Conservation (phyloP, 257 asterid genomes). For the Verbena officinalis region DNA sequence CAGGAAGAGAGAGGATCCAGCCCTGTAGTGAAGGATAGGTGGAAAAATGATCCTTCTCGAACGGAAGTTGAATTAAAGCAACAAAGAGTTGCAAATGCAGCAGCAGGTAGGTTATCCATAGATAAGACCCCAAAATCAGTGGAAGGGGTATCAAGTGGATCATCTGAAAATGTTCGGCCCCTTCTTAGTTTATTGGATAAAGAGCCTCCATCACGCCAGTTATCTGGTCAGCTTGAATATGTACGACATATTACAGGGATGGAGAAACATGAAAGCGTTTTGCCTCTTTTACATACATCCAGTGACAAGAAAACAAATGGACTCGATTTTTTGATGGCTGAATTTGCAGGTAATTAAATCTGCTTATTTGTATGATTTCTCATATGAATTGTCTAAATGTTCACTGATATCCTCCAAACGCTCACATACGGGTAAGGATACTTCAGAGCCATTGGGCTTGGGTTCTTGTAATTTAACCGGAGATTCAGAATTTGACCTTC, state of each 20-base stretch:
- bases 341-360: constrained; percentile 56
- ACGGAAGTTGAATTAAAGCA: constrained; percentile 49
- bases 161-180: constrained; percentile 58
- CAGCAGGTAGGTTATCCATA: constrained; percentile 41
- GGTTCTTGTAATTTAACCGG: neutral
- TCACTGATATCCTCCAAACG: neutral
- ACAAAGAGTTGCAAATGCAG: constrained; percentile 43
- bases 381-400: neutral
- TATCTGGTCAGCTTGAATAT: constrained; percentile 73
- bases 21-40: constrained; percentile 34
- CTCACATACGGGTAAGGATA: neutral
- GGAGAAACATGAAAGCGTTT: constrained; percentile 52
- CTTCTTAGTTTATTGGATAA: constrained; percentile 66
- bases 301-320: constrained; percentile 42
- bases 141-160: constrained; percentile 51
- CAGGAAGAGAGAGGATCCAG: constrained; percentile 34
- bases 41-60: constrained; percentile 47
- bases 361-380: neutral
- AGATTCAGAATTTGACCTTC: neutral
- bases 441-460: neutral
- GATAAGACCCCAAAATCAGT: constrained; percentile 49
- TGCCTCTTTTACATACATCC: constrained; percentile 4
- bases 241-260: constrained; percentile 55
- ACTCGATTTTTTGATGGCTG: constrained; percentile 66
- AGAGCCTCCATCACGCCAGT: constrained; percentile 74